Evolutionary conservation across 2,329 filamentous ascomycete genomes (phyloP).

Genomic region (Calonectria pseudoturangicola): DNA sequence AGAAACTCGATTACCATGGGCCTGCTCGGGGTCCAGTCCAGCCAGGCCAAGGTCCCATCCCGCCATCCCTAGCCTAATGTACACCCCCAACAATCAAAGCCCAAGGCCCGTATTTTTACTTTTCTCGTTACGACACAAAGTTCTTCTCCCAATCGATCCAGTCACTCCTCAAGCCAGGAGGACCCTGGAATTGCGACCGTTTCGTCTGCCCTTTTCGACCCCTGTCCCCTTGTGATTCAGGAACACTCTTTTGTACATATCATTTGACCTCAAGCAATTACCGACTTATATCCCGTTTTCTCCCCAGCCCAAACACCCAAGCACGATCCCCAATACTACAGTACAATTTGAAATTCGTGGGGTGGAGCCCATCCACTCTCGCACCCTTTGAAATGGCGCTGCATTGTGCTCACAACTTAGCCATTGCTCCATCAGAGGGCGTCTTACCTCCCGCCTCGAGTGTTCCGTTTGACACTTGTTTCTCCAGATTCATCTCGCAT

Average conservation of each 20-base stretch:
- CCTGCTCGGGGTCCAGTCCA: conserved; percentile 33
- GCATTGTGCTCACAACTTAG: conserved; percentile 19
- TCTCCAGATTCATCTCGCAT: conserved; percentile 35
- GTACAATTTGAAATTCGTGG: conserved; percentile 14
- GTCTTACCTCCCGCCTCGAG: conserved; percentile 42
- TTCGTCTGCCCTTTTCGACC: conserved; percentile 26
- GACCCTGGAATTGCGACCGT: conserved; percentile 27
- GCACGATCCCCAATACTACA: not conserved
- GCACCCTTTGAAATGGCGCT: conserved; percentile 7
- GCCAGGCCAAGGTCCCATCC: conserved; percentile 27
- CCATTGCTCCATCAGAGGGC: conserved; percentile 8
- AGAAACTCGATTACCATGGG: conserved; percentile 3
- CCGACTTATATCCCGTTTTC: conserved; percentile 20
- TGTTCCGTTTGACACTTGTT: conserved; percentile 39
- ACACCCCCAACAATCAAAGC: conserved; percentile 18
- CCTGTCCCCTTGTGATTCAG: conserved; percentile 12
- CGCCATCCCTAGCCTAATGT: conserved; percentile 4
- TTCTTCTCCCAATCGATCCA: conserved; percentile 14
- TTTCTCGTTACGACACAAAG: not conserved
- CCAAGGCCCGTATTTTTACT: conserved; percentile 8
- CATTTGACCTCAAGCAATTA: conserved; percentile 17
- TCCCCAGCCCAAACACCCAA: not conserved
- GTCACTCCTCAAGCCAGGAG: conserved; percentile 5
- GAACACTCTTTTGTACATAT: not conserved
- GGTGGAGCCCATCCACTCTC: conserved; percentile 10